Evolutionary conservation across 352 stramenopile species (phyloP), one percentile per base, ranked within the genome.

Genomic region (Phytopythium montanum): DNA sequence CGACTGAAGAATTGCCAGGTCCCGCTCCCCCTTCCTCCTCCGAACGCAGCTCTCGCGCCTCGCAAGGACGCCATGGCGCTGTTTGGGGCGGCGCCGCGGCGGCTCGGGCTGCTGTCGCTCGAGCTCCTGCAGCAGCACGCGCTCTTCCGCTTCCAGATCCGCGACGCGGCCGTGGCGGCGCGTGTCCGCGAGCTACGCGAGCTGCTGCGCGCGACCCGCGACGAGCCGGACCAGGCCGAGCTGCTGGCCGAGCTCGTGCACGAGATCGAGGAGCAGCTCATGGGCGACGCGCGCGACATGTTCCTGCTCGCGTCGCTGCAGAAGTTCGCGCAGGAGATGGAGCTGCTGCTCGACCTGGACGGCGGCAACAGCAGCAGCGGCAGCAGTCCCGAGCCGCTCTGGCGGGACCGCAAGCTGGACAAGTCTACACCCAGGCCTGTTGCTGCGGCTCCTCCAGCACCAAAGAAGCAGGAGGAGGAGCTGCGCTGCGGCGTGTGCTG

Each of bases 101-200:
- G 48, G 5, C 48, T 54, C 4, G 48, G n/a, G 28, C 28, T 41
- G 21, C 45, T 34, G 31, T 62, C 70, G 56, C 55, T 80, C 18
- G 65, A 62, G 60, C 61, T 56, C 33, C 69, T 83, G 59, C 60
- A 69, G 39, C 56, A 63, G 12, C 75, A 91, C 66, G 76, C 72
- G 23, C 68, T 91, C n/a, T 91, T 91, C 67, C 59, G 71, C 51
- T 88, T 91, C 66, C 74, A 87, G 63, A 76, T 88, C 56, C 69
- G 78, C 50, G 67, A 87, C 38, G 58, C 58, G 16, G 48, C 33
- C 26, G 61, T 88, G 21, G 58, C 62, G 39, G 59, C 62, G 61
- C 71, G 69, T 48, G 69, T 91, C 28, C 10, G 42, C 0, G 73
- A 82, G 48, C 71, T 91, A 14, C 66, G 70, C 14, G 76, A 83